A percentile compares a stretch with the other conserved stretches of the same genome.
These are phyloP conservation scores for Tephrocybe sp. DNA, from an alignment of 768 basidiomycete species.

Conservation along the genomic window DNA sequence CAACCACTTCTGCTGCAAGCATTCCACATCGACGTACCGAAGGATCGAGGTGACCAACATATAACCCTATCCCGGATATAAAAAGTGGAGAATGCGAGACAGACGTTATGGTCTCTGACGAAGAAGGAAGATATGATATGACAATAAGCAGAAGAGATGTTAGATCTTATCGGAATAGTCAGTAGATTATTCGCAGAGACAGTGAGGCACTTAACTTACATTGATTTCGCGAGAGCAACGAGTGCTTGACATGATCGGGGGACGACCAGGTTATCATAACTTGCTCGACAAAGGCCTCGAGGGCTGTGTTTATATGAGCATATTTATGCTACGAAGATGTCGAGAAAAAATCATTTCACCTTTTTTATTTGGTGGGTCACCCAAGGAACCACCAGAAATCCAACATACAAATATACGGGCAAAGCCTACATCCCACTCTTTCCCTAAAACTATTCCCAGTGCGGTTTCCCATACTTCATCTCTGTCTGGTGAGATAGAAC, in stretches of 20 bases:
- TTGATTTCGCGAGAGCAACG: conserved; percentile 67
- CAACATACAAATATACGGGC: conserved; percentile 70
- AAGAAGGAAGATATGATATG: conserved; percentile 55
- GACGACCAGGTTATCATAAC: conserved; percentile 71
- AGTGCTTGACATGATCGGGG: conserved; percentile 76
- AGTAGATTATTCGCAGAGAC: neutral
- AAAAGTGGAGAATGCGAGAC: conserved; percentile 58
- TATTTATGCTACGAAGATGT: neutral
- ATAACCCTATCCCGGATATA: conserved; percentile 65
- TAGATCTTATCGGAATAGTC: conserved; percentile 47
- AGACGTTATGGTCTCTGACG: conserved; percentile 40
- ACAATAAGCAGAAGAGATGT: conserved; percentile 69
- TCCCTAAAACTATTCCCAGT: conserved; percentile 46
- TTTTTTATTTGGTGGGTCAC: conserved; percentile 24
- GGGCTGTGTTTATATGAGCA: conserved; percentile 27
- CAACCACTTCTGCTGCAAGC: conserved; percentile 84
- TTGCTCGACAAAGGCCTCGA: conserved; percentile 44
- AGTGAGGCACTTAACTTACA: conserved; percentile 46
- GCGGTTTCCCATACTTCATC: conserved; percentile 51
- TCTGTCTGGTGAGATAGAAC: conserved; percentile 38
- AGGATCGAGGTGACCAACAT: conserved; percentile 75
- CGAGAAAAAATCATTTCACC: conserved; percentile 19
- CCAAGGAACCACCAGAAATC: conserved; percentile 43
- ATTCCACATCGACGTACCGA: conserved; percentile 87
- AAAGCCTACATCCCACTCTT: conserved; percentile 57